Percentiles rank a stretch among this genome's conserved stretches.
Conservation (phyloP, 192 early-diverging fungal species). For the Mortierella alpina region DNA sequence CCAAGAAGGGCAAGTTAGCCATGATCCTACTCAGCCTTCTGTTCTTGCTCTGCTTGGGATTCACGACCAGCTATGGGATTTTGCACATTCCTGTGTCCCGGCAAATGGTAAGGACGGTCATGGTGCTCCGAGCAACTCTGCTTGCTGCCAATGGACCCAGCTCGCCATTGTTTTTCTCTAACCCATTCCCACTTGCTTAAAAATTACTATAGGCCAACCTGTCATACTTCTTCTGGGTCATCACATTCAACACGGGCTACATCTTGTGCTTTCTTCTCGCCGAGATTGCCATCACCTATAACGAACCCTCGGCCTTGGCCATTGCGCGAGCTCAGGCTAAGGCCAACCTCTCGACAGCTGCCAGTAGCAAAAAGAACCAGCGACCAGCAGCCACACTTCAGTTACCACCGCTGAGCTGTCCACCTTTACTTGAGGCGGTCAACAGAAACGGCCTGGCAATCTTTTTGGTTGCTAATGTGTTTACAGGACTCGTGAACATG, state of each 20-base stretch:
- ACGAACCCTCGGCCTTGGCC: slow-evolving; percentile 33
- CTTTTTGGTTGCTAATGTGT: slow-evolving; percentile 90
- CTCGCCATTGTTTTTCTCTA: background rate
- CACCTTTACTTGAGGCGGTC: slow-evolving; percentile 72
- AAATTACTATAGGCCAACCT: slow-evolving; percentile 65
- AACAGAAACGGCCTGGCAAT: slow-evolving; percentile 85
- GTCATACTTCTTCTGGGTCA: slow-evolving; percentile 84
- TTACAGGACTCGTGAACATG: slow-evolving; percentile 90
- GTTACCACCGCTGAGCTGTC: slow-evolving; percentile 59
- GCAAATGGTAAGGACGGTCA: slow-evolving; percentile 63
- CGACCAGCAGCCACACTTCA: slow-evolving; percentile 52
- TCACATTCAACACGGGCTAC: slow-evolving; percentile 73
- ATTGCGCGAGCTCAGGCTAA: slow-evolving; percentile 41
- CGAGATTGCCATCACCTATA: slow-evolving; percentile 54
- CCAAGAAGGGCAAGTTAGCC: slow-evolving; percentile 53
- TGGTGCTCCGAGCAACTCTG: background rate
- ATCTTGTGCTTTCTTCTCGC: slow-evolving; percentile 71
- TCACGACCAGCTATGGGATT: slow-evolving; percentile 63
- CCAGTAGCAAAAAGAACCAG: slow-evolving; percentile 55
- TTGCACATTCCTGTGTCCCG: slow-evolving; percentile 73
- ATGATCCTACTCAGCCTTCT: slow-evolving; percentile 60
- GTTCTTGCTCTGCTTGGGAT: slow-evolving; percentile 58
- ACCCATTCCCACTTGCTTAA: background rate
- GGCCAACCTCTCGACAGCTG: slow-evolving; percentile 54
- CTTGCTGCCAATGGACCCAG: background rate